Evolutionary conservation across 2,329 filamentous ascomycete genomes (phyloP), one percentile per base, ranked within the genome.

Genomic region (Curvularia sp.): DNA sequence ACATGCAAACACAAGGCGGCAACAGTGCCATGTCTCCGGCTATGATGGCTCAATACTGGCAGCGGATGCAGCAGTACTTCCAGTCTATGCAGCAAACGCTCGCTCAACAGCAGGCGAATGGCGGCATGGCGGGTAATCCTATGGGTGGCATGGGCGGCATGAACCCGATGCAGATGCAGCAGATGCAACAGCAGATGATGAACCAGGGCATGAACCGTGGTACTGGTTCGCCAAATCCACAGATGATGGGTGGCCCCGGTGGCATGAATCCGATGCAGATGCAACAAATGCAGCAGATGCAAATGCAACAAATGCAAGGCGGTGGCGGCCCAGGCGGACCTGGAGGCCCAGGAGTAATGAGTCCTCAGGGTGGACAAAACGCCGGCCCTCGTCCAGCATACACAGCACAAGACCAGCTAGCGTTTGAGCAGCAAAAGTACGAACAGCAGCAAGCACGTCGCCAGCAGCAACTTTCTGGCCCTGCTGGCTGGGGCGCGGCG

Each of bases 11-110:
- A 32, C 74, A 74, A 60, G 72, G 67, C 39, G 77, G 74, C 55
- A 72, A 67, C 48, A 69, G 60, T 28, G 89, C 90, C 62, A 96
- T 98, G 91, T 96, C 91, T 19, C 94, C 94, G 0, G 93, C 97
- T 72, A 89, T 96, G 82, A 97, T 98, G 93, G 95, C 95, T 2
- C 93, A 97, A 77, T 97, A 98, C 80, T 96, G 95, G 87, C 92
- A 97, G 77, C 88, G 93, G 47, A 98, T 99, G 94, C 95, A 99
- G 78, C 92, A 97, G 76, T 97, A 96, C 79, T 96, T 97, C 78
- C 84, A 89, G 56, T 89, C 97, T 85, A 95, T 97, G 92, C 93
- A 96, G 78, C 91, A 94, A 71, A 90, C 95, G 74, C 92, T 96
- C 86, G 89, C 89, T 48, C 63, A 75, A 38, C 71, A 76, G 64